Evolutionary conservation across 176 grass and related monocot genomes (phyloP).

Genomic region (Echinochloa phyllopogon): DNA sequence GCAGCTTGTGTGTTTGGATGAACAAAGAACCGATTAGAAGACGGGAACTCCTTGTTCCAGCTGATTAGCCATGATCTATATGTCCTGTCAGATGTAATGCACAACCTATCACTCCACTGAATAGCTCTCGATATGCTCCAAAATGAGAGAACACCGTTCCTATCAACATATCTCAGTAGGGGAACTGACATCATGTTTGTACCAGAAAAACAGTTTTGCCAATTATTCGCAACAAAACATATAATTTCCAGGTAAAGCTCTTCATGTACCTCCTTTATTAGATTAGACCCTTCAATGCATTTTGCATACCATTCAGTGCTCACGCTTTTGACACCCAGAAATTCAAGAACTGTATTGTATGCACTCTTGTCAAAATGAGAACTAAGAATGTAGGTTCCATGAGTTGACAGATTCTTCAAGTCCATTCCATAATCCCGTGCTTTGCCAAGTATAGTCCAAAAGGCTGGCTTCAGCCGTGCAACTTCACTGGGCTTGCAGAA

Average conservation of each 20-base stretch:
- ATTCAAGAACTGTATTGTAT: slow-evolving; percentile 53
- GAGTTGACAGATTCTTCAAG: slow-evolving; percentile 53
- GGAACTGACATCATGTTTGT: slow-evolving; percentile 59
- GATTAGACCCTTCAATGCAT: slow-evolving; percentile 65
- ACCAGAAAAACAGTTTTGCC: slow-evolving; percentile 28
- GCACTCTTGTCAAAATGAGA: slow-evolving; percentile 52
- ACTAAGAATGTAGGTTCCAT: slow-evolving; percentile 65
- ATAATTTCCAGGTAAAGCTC: slow-evolving; percentile 62
- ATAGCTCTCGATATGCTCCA: slow-evolving; percentile 47
- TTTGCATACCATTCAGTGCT: slow-evolving; percentile 61
- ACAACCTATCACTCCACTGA: slow-evolving; percentile 33
- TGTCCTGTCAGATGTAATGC: slow-evolving; percentile 52
- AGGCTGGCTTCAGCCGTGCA: slow-evolving; percentile 46
- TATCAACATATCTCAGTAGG: slow-evolving; percentile 59
- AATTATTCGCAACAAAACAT: slow-evolving; percentile 56
- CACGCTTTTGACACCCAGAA: slow-evolving; percentile 57
- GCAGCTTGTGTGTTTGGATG: slow-evolving; percentile 31
- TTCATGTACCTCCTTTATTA: slow-evolving; percentile 50
- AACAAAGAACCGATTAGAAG: slow-evolving; percentile 49
- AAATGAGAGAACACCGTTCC: slow-evolving; percentile 33
- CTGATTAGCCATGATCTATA: slow-evolving; percentile 76
- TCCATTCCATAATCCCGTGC: slow-evolving; percentile 43
- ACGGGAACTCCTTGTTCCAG: slow-evolving; percentile 66
- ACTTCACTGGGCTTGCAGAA: slow-evolving; percentile 66
- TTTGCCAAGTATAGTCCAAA: slow-evolving; percentile 63